These are phyloP conservation scores for Euphorbia lathyris DNA, from an alignment of 345 rosid species.

Conservation along the genomic window DNA sequence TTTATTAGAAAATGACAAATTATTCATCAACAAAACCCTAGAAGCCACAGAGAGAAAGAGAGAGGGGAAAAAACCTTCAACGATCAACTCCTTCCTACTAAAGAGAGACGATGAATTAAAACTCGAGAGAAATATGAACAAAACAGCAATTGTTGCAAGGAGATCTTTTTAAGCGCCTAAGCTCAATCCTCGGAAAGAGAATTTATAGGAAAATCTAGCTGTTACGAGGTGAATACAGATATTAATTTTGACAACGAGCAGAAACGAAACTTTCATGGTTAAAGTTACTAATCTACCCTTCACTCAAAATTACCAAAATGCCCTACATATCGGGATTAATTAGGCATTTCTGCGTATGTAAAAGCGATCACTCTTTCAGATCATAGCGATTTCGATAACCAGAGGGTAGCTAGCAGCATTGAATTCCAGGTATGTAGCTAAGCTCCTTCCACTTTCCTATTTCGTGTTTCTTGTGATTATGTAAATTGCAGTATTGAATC, in stretches of 20 bases:
- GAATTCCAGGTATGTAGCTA: not conserved
- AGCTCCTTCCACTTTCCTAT: not conserved
- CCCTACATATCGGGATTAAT: not conserved
- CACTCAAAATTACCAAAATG: not conserved
- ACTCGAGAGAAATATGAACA: not conserved
- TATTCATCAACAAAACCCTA: slow-evolving; percentile 11
- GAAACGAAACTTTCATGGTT: not conserved
- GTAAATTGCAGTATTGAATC: too few species aligned
- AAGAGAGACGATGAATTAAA: not conserved
- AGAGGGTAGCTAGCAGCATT: too few species aligned
- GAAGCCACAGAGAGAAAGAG: not conserved
- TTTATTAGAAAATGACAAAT: not conserved
- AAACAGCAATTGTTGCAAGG: not conserved
- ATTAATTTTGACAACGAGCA: not conserved
- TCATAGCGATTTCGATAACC: too few species aligned
- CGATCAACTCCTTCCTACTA: too few species aligned
- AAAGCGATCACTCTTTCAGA: not conserved
- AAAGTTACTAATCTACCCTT: slow-evolving; percentile 1
- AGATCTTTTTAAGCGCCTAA: too few species aligned
- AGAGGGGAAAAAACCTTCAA: not conserved
- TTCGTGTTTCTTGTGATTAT: not conserved
- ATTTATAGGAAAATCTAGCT: not conserved
- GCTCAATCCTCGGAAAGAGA: not conserved
- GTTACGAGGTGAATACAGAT: not conserved
- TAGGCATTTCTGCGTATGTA: not conserved